Evolutionary conservation across 1,139 yeast species (phyloP), one percentile per base, ranked within the genome.

Genomic region (Pneumocystis wakefieldiae): DNA sequence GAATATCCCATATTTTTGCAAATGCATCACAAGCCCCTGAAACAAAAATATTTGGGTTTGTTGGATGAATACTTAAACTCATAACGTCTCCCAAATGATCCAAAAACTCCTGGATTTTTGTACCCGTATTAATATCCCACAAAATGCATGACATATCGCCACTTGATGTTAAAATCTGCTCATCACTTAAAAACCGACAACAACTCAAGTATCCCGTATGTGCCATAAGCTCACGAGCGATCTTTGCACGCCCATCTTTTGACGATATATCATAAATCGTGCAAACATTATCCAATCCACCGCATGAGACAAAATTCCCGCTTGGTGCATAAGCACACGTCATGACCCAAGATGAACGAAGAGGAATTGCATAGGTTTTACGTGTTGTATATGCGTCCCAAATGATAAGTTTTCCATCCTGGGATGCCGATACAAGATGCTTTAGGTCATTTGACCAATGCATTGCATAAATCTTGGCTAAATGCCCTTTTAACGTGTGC

Each of bases 21-120:
- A 80, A 79, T 0, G 91, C 87, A 72, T 87, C 95, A 32, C 89
- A 82, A 0, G 90, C 81, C n/a, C 91, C 87, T 57, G 89, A 81
- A 1, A 84, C 79, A 72, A 87, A 87, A 15, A 78, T 68, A 61
- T 66, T 72, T 68, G 71, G 68, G 62, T 71, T 71, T 10, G 69
- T 64, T 68, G 76, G 62, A 35, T 67, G 67, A 28, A 75, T 74
- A 36, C 77, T 76, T 64, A 89, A 70, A 48, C 84, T 77, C 64
- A 87, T 76, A 24, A 91, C 88, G 72, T 88, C 96, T 6, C 95
- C 95, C 36, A 86, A 73, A 74, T 90, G 96, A 66, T 86, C 95
- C 12, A 82, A 75, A 71, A 81, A 87, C 61, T 83, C 85, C 42
- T 82, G 75, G 0, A 80, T 74, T 67, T 80, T 78, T 36, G 76